Conservation (phyloP, 163 green algal genomes). For the Chloromonas sp. region DNA sequence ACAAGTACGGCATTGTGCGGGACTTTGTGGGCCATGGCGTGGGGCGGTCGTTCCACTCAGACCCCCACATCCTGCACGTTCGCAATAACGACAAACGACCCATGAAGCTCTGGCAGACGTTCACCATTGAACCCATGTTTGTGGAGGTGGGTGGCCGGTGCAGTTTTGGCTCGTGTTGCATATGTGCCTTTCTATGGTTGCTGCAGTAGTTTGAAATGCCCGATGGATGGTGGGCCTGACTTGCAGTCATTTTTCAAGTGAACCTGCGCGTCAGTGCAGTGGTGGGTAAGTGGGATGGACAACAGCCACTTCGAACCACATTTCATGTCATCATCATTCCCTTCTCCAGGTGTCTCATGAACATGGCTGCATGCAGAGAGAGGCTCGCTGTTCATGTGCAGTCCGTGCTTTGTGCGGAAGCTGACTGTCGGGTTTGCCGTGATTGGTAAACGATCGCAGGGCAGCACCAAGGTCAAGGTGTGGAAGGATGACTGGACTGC, state of each 20-base stretch:
- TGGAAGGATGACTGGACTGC: conserved; percentile 93
- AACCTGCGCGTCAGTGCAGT: background rate
- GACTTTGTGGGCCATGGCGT: conserved; percentile 83
- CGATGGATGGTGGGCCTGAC: too few relatives aligned
- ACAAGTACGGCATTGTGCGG: conserved; percentile 4
- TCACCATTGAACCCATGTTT: conserved; percentile 99
- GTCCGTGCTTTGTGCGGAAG: too few relatives aligned
- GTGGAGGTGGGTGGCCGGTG: conserved; percentile 27
- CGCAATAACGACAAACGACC: conserved; percentile 60
- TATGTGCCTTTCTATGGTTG: too few relatives aligned
- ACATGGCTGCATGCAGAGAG: too few relatives aligned
- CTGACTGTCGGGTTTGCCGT: too few relatives aligned
- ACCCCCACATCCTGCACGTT: conserved; percentile 81
- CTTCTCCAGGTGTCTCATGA: too few relatives aligned
- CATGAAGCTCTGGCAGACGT: conserved; percentile 81
- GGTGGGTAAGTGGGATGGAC: background rate
- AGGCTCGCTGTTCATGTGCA: too few relatives aligned
- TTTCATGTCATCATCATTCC: too few relatives aligned
- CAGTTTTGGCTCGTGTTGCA: too few relatives aligned
- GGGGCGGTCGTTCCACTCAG: conserved; percentile 85
- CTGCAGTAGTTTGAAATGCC: too few relatives aligned
- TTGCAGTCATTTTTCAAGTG: too few relatives aligned
- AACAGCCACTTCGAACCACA: too few relatives aligned
- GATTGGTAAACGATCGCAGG: background rate
- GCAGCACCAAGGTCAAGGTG: conserved; percentile 30